Conservation (phyloP, 1,284 basidiomycete species). For the Ceratorhiza oryzae-sativae region DNA sequence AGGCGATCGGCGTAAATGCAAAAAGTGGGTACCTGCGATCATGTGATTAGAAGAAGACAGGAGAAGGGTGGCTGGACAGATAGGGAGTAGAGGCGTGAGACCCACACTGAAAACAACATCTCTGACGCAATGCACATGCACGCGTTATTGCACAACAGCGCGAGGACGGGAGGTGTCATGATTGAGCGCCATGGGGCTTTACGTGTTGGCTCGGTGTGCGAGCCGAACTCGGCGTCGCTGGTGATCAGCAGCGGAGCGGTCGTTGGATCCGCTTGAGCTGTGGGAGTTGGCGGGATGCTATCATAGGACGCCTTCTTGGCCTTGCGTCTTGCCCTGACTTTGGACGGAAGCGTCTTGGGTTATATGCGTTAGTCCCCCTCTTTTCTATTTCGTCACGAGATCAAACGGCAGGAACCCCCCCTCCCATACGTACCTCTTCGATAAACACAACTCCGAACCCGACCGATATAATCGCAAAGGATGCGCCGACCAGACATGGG, state of each 20-base stretch:
- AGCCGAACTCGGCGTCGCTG: slow-evolving; percentile 1
- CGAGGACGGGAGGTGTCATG: slow-evolving; percentile 13
- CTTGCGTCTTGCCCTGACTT: slow-evolving; percentile 15
- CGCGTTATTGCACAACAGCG: slow-evolving; percentile 15
- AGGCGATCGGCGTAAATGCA: slow-evolving; percentile 21
- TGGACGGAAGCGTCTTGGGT: slow-evolving; percentile 19
- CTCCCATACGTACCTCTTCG: slow-evolving; percentile 38
- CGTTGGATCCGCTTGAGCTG: background rate
- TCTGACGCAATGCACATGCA: slow-evolving; percentile 33
- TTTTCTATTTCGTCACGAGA: background rate
- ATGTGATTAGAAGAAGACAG: background rate
- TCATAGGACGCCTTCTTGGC: slow-evolving; percentile 5
- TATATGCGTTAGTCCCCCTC: background rate
- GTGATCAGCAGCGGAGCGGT: background rate
- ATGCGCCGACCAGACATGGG: slow-evolving; percentile 38
- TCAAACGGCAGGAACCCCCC: background rate
- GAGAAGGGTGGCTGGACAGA: too few relatives aligned
- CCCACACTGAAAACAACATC: slow-evolving; percentile 30
- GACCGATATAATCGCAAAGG: slow-evolving; percentile 32
- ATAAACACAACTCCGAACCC: slow-evolving; percentile 38
- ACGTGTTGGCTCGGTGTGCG: background rate
- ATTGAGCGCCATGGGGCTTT: slow-evolving; percentile 11
- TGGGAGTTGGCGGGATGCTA: slow-evolving; percentile 13
- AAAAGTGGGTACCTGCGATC: slow-evolving; percentile 17
- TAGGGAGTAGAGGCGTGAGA: background rate